Evolutionary conservation across 768 basidiomycete species (phyloP).

Genomic region (Leccinum uliginosum): DNA sequence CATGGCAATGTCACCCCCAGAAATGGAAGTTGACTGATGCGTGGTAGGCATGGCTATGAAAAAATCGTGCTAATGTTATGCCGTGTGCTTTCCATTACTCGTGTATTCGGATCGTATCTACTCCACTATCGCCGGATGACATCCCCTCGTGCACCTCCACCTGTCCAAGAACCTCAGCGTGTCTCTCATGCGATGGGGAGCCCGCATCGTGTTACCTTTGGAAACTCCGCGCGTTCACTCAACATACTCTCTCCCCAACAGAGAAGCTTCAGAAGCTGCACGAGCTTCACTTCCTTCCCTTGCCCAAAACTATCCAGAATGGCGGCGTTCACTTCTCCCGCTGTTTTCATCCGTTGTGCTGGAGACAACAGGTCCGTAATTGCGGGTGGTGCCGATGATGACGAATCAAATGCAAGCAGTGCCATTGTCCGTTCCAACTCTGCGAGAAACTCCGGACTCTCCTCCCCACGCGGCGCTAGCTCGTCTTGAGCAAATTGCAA

Average conservation of each 20-base stretch:
- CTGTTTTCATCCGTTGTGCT: conserved; percentile 89
- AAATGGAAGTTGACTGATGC: neutral
- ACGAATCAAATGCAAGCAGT: conserved; percentile 75
- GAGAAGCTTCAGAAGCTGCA: conserved; percentile 75
- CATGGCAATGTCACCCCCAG: conserved; percentile 19
- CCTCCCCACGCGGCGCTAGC: conserved; percentile 91
- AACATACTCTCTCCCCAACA: conserved; percentile 85
- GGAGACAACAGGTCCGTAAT: conserved; percentile 81
- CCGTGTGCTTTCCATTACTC: conserved; percentile 15
- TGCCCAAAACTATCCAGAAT: conserved; percentile 91
- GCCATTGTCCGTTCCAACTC: conserved; percentile 97
- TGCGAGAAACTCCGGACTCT: conserved; percentile 87
- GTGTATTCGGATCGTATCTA: conserved; percentile 21
- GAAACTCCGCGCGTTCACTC: conserved; percentile 75
- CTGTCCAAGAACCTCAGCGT: conserved; percentile 24
- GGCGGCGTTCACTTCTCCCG: conserved; percentile 92
- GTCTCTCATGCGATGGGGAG: conserved; percentile 19
- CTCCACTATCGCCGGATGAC: conserved; percentile 7
- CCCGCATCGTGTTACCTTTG: conserved; percentile 48
- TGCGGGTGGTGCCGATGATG: conserved; percentile 46
- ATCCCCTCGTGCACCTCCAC: conserved; percentile 29
- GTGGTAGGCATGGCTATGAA: neutral
- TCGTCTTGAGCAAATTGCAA: conserved; percentile 90
- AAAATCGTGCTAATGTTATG: neutral
- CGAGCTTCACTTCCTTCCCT: conserved; percentile 88